Base-by-base conservation (phyloP, 1,139 yeast genomes). In the Lodderomyces margitis region DNA sequence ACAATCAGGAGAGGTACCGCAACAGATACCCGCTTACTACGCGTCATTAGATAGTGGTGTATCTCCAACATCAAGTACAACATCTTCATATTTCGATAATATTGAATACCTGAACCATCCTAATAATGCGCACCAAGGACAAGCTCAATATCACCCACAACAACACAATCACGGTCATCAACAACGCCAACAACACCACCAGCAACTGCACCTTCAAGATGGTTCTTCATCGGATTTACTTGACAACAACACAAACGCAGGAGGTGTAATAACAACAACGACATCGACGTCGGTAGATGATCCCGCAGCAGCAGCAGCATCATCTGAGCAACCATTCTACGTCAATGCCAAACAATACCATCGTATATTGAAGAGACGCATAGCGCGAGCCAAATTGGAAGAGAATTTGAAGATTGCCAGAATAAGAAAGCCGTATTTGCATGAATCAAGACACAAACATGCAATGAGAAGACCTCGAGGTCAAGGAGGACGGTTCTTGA, bases 401-500 rank as follows among this genome's bases (percentile, higher is more conserved):
- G 98, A 92, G 56, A 79, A 82, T 38, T 74, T 92, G 48, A 85
- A 87, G 57, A 87, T 87, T 8, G 94, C 95, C 19, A 76, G 96
- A 49, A 95, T 95, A 7, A 78, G 98, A 51, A 85, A 86, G 57
- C 98, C 98, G 3, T 94, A 94, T 60, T 66, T 94, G 42, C 99
- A 94, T 61, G 98, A 94, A 63, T 88, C 97, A 14, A 78, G 99
- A 55, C 99, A 94, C 63, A 92, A 92, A 61, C 99, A 94, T 62
- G 99, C 99, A 16, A 92, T 94, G 98, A 78, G 98, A 59, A 79
- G 99, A 62, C 98, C 98, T 12, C 79, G 99, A 55, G 99, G 99
- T 21, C 98, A 92, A 64, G 98, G 98, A 23, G 99, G 99, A 3
- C 72, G 98, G 47, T 94, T 94, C 55, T 68, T 94, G 49, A 92